These are phyloP conservation scores for Cymbidium sinense DNA, from an alignment of 106 monocot genomes.

Conservation along the genomic window DNA sequence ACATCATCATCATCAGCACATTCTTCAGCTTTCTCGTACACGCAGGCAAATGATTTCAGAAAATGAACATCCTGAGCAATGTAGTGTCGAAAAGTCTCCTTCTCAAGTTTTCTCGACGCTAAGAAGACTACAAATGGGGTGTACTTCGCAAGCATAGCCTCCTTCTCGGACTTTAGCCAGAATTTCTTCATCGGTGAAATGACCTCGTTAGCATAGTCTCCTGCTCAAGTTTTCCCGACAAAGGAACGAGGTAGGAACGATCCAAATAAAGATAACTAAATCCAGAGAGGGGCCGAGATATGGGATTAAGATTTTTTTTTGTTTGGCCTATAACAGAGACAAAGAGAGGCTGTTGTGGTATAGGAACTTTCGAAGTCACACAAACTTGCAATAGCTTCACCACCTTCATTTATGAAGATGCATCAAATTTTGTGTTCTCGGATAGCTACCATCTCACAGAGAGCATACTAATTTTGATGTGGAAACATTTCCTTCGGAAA, in stretches of 20 bases:
- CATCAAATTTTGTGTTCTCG: constrained; percentile 34
- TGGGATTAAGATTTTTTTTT: no score
- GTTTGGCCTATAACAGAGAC: no score
- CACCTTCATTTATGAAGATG: constrained; percentile 19
- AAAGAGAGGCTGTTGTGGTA: constrained; percentile 46
- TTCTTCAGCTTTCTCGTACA: constrained; percentile 89
- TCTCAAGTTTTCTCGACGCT: constrained; percentile 59
- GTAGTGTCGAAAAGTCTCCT: constrained; percentile 58
- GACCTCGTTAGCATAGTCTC: constrained; percentile 22
- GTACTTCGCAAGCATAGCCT: constrained; percentile 43
- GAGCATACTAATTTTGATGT: constrained; percentile 25
- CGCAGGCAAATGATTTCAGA: constrained; percentile 58
- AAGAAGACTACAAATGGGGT: constrained; percentile 76
- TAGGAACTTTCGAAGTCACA: constrained; percentile 27
- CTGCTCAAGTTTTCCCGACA: background rate
- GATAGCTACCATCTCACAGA: constrained; percentile 42
- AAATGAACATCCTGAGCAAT: constrained; percentile 76
- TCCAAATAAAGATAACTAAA: background rate
- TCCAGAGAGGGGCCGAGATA: constrained; percentile 10
- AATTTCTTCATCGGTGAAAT: constrained; percentile 57
- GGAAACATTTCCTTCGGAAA: background rate
- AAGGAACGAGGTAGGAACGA: background rate
- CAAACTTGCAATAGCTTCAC: constrained; percentile 30
- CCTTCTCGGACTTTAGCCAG: constrained; percentile 57
- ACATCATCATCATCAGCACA: constrained; percentile 91